phyloP scores from a whole-genome alignment of 2,329 filamentous ascomycete species.

The Paecilomyces sp. region DNA sequence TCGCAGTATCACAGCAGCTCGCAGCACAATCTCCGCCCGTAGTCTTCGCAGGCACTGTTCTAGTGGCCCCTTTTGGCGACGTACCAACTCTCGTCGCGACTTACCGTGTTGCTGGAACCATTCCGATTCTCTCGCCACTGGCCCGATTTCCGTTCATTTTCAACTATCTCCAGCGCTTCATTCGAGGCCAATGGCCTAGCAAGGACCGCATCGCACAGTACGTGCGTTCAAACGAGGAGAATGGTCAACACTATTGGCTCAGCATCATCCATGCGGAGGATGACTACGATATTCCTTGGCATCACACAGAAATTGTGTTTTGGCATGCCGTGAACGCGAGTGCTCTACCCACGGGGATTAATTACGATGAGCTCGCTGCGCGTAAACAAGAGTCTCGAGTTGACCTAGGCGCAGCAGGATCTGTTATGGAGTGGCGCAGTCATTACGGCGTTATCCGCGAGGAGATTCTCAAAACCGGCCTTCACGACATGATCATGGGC shows the following conservation, averaged over 20 bases:
- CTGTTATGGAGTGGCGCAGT: constrained; percentile 42
- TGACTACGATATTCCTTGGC: constrained; percentile 26
- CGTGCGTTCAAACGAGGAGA: constrained; percentile 21
- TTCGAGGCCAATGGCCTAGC: constrained; percentile 46
- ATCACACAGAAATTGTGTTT: constrained; percentile 41
- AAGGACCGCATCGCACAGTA: constrained; percentile 44
- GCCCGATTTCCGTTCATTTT: constrained; percentile 42
- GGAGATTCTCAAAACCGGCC: constrained; percentile 48
- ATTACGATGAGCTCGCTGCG: constrained; percentile 39
- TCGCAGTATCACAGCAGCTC: constrained; percentile 40
- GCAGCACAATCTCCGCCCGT: constrained; percentile 35
- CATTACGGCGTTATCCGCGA: constrained; percentile 45
- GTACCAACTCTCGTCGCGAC: constrained; percentile 48
- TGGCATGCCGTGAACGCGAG: constrained; percentile 49
- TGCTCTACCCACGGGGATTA: constrained; percentile 27
- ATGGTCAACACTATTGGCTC: constrained; percentile 18
- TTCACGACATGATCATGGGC: constrained; percentile 54
- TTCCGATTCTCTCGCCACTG: constrained; percentile 50
- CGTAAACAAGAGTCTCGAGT: constrained; percentile 34
- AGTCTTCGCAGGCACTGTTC: constrained; percentile 48
- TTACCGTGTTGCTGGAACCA: constrained; percentile 49
- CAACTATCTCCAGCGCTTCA: constrained; percentile 40
- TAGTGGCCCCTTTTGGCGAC: constrained; percentile 53
- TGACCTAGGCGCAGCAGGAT: constrained; percentile 44
- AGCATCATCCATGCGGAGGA: constrained; percentile 29